A percentile compares a stretch with the other conserved stretches of the same genome.
Evolutionary conservation across 148 eudicot species (phyloP).

Genomic region (Dysphania ambrosioides): DNA sequence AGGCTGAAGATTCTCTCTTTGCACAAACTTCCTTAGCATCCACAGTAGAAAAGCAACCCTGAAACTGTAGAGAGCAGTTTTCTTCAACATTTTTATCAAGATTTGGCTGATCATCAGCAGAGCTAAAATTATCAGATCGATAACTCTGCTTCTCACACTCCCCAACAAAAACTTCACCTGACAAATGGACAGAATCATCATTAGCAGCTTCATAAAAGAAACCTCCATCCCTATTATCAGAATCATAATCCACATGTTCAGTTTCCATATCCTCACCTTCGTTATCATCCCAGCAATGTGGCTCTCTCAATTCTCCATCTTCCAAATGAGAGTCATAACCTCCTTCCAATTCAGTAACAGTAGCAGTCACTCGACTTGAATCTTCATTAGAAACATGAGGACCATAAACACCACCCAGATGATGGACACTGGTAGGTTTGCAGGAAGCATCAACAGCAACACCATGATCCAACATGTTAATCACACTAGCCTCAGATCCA

Average conservation of each 20-base stretch:
- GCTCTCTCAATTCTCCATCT: conserved; percentile 72
- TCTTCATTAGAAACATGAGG: conserved; percentile 36
- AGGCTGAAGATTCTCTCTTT: conserved; percentile 18
- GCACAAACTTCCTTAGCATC: conserved; percentile 9
- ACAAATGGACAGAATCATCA: conserved; percentile 24
- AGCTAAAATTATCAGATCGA: not conserved
- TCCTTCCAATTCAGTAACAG: conserved; percentile 25
- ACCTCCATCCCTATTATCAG: conserved; percentile 38
- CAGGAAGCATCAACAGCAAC: not conserved
- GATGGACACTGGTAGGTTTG: conserved; percentile 6
- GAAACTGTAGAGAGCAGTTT: conserved; percentile 15
- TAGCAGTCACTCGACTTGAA: conserved; percentile 16
- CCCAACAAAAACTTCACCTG: conserved; percentile 36
- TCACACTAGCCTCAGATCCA: not conserved
- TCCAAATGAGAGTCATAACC: conserved; percentile 73
- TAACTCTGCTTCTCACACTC: conserved; percentile 18
- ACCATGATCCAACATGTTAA: not conserved
- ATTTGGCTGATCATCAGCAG: conserved; percentile 7
- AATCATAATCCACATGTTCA: conserved; percentile 58
- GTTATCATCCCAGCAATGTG: conserved; percentile 49
- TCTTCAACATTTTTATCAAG: conserved; percentile 15
- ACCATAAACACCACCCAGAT: conserved; percentile 23
- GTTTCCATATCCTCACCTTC: conserved; percentile 39
- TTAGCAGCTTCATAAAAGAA: conserved; percentile 37
- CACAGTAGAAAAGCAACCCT: conserved; percentile 8